phyloP scores from a whole-genome alignment of 2,329 filamentous ascomycete species.

The Ophioceras dolichostomum region DNA sequence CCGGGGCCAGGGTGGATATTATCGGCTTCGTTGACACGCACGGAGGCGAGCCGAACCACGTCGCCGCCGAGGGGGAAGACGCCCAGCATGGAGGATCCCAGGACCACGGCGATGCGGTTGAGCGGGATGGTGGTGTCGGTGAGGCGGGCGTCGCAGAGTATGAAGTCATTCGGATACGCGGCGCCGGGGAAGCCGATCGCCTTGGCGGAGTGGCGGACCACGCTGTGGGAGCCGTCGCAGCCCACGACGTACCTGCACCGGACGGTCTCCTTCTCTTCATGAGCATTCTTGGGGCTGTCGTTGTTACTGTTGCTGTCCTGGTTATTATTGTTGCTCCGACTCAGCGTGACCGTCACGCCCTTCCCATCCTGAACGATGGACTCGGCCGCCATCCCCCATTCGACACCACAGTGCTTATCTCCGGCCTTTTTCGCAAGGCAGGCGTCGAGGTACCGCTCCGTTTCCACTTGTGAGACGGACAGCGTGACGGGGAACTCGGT shows the following conservation, averaged over 20 bases:
- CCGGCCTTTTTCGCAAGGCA: background rate
- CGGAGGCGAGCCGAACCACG: constrained; percentile 3
- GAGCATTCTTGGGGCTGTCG: background rate
- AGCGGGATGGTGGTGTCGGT: constrained; percentile 6
- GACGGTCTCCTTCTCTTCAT: constrained; percentile 9
- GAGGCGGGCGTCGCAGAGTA: constrained; percentile 27
- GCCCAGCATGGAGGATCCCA: constrained; percentile 20
- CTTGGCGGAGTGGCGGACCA: constrained; percentile 22
- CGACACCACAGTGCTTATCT: constrained; percentile 6
- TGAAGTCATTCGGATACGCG: constrained; percentile 30
- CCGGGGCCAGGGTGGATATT: constrained; percentile 6
- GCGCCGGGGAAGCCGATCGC: constrained; percentile 27
- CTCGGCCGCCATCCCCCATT: constrained; percentile 9
- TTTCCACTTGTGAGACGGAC: constrained; percentile 12
- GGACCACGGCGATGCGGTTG: constrained; percentile 12
- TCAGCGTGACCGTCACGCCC: constrained; percentile 11
- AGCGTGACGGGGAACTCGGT: constrained; percentile 11
- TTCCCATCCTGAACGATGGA: constrained; percentile 6
- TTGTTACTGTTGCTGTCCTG: background rate
- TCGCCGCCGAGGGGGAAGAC: constrained; percentile 18
- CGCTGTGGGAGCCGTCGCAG: constrained; percentile 31
- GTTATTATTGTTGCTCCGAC: background rate
- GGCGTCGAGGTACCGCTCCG: constrained; percentile 10
- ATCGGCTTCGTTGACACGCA: constrained; percentile 12
- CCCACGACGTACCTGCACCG: constrained; percentile 26